phyloP scores from a whole-genome alignment of 1,139 yeast species.

The Wickerhamomyces sp. region DNA sequence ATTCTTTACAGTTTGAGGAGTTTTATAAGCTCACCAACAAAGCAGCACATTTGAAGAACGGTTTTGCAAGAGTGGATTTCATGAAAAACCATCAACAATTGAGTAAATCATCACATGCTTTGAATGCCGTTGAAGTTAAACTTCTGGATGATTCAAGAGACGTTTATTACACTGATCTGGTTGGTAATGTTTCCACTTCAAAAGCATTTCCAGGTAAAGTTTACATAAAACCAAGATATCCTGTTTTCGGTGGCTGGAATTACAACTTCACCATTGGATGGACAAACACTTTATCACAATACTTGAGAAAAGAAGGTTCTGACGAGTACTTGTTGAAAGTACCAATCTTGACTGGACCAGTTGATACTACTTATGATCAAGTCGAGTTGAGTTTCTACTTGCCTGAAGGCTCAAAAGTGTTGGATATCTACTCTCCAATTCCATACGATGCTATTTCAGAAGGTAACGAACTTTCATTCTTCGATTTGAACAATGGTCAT shows the following conservation, averaged over 20 bases:
- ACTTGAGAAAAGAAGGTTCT: slow-evolving; percentile 39
- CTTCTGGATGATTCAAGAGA: slow-evolving; percentile 46
- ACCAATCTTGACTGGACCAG: slow-evolving; percentile 72
- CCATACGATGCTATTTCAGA: slow-evolving; percentile 33
- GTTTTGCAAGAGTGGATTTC: slow-evolving; percentile 78
- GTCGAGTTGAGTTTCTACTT: slow-evolving; percentile 61
- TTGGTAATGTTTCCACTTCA: slow-evolving; percentile 92
- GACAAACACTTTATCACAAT: slow-evolving; percentile 56
- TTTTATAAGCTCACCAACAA: slow-evolving; percentile 74
- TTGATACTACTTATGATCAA: slow-evolving; percentile 60
- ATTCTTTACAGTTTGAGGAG: slow-evolving; percentile 67
- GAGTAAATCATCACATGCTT: slow-evolving; percentile 29
- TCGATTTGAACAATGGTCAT: slow-evolving; percentile 78
- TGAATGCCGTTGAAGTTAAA: slow-evolving; percentile 47
- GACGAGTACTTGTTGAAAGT: slow-evolving; percentile 60
- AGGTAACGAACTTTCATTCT: slow-evolving; percentile 53
- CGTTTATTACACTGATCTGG: slow-evolving; percentile 79
- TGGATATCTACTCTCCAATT: slow-evolving; percentile 56
- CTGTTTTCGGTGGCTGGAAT: slow-evolving; percentile 93
- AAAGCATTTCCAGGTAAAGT: slow-evolving; percentile 43
- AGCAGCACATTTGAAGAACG: slow-evolving; percentile 63
- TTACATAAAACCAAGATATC: slow-evolving; percentile 79
- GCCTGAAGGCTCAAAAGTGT: slow-evolving; percentile 80
- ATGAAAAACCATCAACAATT: slow-evolving; percentile 44
- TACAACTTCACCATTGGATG: slow-evolving; percentile 95